Percentiles rank a stretch among this genome's conserved stretches.
phyloP scores from a whole-genome alignment of 2,329 filamentous ascomycete species.

The Fusarium cicatricum region DNA sequence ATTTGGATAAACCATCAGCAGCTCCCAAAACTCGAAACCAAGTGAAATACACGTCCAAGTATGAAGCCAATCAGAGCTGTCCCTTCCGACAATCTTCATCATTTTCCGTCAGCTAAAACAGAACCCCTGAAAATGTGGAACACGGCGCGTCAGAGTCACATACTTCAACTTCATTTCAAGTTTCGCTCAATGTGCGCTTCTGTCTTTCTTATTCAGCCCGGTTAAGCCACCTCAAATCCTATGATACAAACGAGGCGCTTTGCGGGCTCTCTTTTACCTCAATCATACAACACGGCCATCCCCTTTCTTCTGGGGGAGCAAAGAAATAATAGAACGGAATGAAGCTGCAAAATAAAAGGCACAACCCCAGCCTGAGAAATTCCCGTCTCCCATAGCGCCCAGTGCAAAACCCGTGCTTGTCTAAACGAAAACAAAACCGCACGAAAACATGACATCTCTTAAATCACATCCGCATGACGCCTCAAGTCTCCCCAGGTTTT shows the following conservation, averaged over 20 bases:
- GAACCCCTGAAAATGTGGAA: neutral
- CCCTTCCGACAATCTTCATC: neutral
- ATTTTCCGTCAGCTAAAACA: no score
- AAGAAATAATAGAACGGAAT: conserved; percentile 10
- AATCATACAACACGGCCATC: conserved; percentile 32
- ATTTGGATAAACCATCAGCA: neutral
- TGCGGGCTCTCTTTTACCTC: conserved; percentile 4
- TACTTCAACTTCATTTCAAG: neutral
- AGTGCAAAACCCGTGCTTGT: conserved; percentile 30
- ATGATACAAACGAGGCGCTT: conserved; percentile 29
- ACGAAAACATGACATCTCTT: conserved; percentile 15
- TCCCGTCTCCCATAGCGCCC: conserved; percentile 32
- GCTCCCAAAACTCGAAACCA: no score
- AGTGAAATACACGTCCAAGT: neutral
- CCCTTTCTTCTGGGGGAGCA: conserved; percentile 13
- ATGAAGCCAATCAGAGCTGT: neutral
- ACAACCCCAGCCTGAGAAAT: conserved; percentile 17
- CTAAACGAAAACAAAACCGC: conserved; percentile 32
- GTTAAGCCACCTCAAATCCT: conserved; percentile 14
- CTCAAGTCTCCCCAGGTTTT: conserved; percentile 18
- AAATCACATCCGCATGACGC: conserved; percentile 25
- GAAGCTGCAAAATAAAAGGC: conserved; percentile 3
- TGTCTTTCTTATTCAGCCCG: conserved; percentile 17
- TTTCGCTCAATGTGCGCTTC: conserved; percentile 23
- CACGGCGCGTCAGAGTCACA: no score